Percentiles rank a stretch among this genome's conserved stretches.
These are phyloP conservation scores for Trichoderma harzianum DNA, from an alignment of 2,329 filamentous ascomycete genomes.

Conservation along the genomic window DNA sequence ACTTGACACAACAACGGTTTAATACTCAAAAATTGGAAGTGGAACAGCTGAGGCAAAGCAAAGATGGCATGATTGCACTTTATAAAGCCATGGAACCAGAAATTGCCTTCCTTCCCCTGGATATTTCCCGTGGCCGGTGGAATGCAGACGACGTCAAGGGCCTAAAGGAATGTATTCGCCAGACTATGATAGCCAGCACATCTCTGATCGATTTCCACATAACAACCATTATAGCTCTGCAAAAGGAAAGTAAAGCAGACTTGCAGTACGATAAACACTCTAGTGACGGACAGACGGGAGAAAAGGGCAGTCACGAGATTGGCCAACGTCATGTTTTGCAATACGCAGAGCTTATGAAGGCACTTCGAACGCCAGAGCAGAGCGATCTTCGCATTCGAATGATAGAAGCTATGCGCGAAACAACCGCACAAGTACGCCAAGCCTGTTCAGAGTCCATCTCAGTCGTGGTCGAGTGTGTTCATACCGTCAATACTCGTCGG, in stretches of 20 bases:
- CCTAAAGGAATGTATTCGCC: conserved; percentile 36
- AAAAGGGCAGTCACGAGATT: conserved; percentile 20
- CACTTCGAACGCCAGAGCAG: conserved; percentile 37
- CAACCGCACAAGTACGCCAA: conserved; percentile 28
- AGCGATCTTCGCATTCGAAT: conserved; percentile 32
- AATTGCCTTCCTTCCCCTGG: conserved; percentile 43
- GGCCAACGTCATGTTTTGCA: conserved; percentile 31
- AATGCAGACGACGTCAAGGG: conserved; percentile 40
- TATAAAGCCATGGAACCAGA: conserved; percentile 39
- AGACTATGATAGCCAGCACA: conserved; percentile 33
- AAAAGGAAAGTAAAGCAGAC: conserved; percentile 23
- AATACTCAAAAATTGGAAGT: conserved; percentile 24
- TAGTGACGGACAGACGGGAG: conserved; percentile 9
- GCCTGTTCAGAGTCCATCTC: conserved; percentile 25
- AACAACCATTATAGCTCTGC: conserved; percentile 17
- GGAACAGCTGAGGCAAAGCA: conserved; percentile 29
- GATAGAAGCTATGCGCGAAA: conserved; percentile 30
- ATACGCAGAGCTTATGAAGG: conserved; percentile 33
- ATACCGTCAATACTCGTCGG: conserved; percentile 29
- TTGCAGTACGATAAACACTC: background rate
- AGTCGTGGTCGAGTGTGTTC: conserved; percentile 26
- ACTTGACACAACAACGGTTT: conserved; percentile 28
- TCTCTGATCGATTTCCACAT: conserved; percentile 44
- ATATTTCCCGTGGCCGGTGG: conserved; percentile 46
- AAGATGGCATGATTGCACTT: conserved; percentile 29